Conservation (phyloP, 495 filamentous ascomycete species). For the Lasiosphaeris hirsuta region DNA sequence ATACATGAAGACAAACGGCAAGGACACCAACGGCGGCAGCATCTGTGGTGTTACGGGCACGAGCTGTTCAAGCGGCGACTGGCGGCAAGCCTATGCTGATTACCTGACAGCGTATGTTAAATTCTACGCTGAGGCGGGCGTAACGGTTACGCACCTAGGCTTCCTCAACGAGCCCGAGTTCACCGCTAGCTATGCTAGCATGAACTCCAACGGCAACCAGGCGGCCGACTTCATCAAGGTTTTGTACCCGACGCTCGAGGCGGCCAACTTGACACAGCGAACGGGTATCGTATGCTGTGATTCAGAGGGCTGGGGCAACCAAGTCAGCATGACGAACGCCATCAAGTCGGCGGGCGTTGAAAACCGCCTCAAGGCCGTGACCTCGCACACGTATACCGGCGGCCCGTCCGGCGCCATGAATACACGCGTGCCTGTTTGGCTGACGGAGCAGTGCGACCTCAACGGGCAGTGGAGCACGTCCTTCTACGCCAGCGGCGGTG, state of each 20-base stretch:
- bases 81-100: no score
- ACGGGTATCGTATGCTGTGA: conserved; percentile 41
- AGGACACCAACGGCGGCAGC: no score
- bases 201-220: conserved; percentile 35
- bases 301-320: conserved; percentile 40
- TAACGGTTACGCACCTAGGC: conserved; percentile 48
- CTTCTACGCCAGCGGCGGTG: conserved; percentile 47
- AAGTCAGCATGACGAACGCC: conserved; percentile 34
- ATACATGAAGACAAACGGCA: no score
- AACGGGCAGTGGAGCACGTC: conserved; percentile 43
- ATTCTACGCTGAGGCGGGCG: conserved; percentile 49
- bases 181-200: conserved; percentile 37
- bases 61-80: no score
- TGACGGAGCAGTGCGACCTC: conserved; percentile 45
- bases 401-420: conserved; percentile 33
- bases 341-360: conserved; percentile 35
- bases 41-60: no score
- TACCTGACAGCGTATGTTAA: conserved; percentile 38
- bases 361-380: conserved; percentile 31
- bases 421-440: conserved; percentile 34
- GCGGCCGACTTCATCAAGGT: conserved; percentile 44
- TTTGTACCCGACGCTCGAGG: conserved; percentile 30
- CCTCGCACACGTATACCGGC: conserved; percentile 39
- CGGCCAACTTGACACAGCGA: conserved; percentile 26
- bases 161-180: conserved; percentile 46